A percentile compares a stretch with the other conserved stretches of the same genome.
Conservation (phyloP, 2,329 filamentous ascomycete genomes). For the Dactylellina cionopaga region DNA sequence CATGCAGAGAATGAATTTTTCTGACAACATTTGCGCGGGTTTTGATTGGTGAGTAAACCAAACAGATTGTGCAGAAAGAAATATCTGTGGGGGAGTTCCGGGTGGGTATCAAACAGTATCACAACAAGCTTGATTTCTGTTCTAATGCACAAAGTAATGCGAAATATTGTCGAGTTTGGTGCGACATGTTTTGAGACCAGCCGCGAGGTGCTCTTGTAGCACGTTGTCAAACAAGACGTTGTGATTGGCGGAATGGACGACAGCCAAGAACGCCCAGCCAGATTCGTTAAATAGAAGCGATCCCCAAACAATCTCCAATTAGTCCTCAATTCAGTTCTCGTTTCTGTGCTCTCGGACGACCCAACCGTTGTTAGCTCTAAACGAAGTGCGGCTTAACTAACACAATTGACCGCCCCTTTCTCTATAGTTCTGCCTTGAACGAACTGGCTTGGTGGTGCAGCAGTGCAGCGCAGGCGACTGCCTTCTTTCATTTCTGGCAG, state of each 20-base stretch:
- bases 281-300: conserved; percentile 25
- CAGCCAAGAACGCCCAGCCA: conserved; percentile 35
- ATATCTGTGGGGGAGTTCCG: not conserved
- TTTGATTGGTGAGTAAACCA: no score
- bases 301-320: not conserved
- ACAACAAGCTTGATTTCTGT: not conserved
- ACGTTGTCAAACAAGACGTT: conserved; percentile 16
- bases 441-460: no score
- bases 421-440: conserved; percentile 26
- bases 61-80: not conserved
- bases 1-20: no score
- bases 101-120: conserved; percentile 13
- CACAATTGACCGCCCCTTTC: conserved; percentile 8
- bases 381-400: conserved; percentile 23
- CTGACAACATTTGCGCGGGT: no score
- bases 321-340: not conserved
- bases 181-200: conserved; percentile 18
- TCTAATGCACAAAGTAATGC: no score
- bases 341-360: not conserved
- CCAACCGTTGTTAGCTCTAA: no score
- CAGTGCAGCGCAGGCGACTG: conserved; percentile 14
- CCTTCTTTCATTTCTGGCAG: conserved; percentile 41
- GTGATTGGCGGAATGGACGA: conserved; percentile 24
- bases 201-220: conserved; percentile 13
- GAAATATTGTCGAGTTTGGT: conserved; percentile 11